phyloP scores from a whole-genome alignment of 306 rosid species.

The Quercus cerris region DNA sequence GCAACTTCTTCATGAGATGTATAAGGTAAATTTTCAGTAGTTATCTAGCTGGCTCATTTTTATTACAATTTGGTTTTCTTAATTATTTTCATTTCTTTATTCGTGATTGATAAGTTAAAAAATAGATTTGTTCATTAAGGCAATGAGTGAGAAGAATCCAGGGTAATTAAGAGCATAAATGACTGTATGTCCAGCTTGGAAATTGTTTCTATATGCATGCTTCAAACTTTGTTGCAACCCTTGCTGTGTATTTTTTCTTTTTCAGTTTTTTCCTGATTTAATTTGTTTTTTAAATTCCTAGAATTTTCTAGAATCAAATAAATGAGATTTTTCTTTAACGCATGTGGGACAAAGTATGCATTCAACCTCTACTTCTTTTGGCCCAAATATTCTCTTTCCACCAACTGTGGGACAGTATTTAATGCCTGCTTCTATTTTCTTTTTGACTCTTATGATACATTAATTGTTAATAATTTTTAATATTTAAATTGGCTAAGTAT shows the following conservation, averaged over 20 bases:
- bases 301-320: not conserved
- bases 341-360: not conserved
- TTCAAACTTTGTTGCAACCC: not conserved
- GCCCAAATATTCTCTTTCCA: not conserved
- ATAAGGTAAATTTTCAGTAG: conserved; percentile 52
- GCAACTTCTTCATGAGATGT: conserved; percentile 91
- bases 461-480: too few species aligned
- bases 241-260: not conserved
- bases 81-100: not conserved
- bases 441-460: too few species aligned
- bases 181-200: not conserved
- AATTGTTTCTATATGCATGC: not conserved
- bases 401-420: not conserved
- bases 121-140: not conserved
- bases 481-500: too few species aligned
- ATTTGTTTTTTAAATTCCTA: not conserved
- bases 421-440: not conserved
- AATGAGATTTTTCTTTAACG: not conserved
- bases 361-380: not conserved
- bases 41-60: not conserved
- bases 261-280: not conserved
- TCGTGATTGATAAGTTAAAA: not conserved
- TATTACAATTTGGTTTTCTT: not conserved
- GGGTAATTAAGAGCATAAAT: not conserved
- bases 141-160: not conserved